Evolutionary conservation across 108 stramenopile species (phyloP).

Genomic region (Fragilariopsis cylindrus): DNA sequence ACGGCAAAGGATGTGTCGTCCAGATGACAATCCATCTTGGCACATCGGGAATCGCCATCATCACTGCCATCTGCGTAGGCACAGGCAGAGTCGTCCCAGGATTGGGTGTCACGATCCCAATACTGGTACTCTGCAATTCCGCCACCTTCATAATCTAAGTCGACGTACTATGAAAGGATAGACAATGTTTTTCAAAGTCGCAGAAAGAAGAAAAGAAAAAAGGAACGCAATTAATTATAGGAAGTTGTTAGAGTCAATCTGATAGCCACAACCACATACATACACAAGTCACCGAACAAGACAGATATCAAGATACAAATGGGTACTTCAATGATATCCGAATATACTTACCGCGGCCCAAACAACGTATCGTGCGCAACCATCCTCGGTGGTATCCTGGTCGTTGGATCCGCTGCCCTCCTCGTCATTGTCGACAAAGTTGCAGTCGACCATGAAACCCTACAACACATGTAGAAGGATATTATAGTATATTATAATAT

Average conservation of each 20-base stretch:
- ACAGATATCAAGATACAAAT: neutral
- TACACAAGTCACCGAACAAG: too few relatives aligned
- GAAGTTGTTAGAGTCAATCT: too few relatives aligned
- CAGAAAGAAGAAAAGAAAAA: neutral
- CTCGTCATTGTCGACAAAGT: conserved; percentile 18
- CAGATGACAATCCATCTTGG: conserved; percentile 75
- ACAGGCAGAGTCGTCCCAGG: conserved; percentile 45
- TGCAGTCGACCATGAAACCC: conserved; percentile 64
- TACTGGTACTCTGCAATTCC: conserved; percentile 65
- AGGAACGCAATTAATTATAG: neutral
- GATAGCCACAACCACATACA: too few relatives aligned
- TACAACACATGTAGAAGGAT: too few relatives aligned
- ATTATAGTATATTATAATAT: too few relatives aligned
- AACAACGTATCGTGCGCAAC: conserved; percentile 49
- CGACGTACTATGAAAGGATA: conserved; percentile 44
- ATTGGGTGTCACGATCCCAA: conserved; percentile 32
- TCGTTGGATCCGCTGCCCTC: conserved; percentile 20
- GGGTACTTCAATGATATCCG: neutral
- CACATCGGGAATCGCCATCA: conserved; percentile 41
- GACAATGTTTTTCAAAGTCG: neutral
- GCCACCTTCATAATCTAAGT: conserved; percentile 54
- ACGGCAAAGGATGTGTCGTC: conserved; percentile 47
- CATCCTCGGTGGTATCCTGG: conserved; percentile 21
- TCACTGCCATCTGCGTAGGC: conserved; percentile 22
- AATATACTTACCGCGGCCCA: conserved; percentile 56